phyloP scores from a whole-genome alignment of 1,284 basidiomycete genomes.

The Cryptococcus sp. region DNA sequence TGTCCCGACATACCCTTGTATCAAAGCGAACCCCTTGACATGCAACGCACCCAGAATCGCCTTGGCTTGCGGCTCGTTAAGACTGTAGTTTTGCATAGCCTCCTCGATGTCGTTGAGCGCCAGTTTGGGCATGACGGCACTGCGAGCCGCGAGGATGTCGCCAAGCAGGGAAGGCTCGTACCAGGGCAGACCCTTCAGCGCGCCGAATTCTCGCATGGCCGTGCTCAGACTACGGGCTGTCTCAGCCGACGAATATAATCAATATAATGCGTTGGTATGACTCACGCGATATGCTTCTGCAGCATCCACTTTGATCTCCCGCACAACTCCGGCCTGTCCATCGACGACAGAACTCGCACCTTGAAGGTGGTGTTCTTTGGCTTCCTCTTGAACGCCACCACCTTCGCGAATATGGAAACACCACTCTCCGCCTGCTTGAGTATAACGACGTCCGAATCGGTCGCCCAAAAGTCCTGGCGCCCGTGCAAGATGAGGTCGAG shows the following conservation, averaged over 20 bases:
- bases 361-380: slow-evolving; percentile 53
- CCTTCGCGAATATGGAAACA: slow-evolving; percentile 64
- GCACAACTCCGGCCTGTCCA: slow-evolving; percentile 45
- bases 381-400: slow-evolving; percentile 62
- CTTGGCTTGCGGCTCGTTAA: slow-evolving; percentile 92
- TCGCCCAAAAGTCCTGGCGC: slow-evolving; percentile 66
- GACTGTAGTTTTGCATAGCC: slow-evolving; percentile 67
- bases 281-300: slow-evolving; percentile 76
- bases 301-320: slow-evolving; percentile 66
- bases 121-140: slow-evolving; percentile 56
- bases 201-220: slow-evolving; percentile 85
- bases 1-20: slow-evolving; percentile 76
- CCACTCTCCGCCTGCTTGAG: slow-evolving; percentile 56
- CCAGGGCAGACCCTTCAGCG: slow-evolving; percentile 75
- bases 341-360: slow-evolving; percentile 50
- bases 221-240: slow-evolving; percentile 70
- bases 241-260: neutral
- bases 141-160: slow-evolving; percentile 65
- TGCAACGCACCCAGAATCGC: slow-evolving; percentile 77
- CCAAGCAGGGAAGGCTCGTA: slow-evolving; percentile 65
- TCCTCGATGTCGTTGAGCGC: slow-evolving; percentile 59
- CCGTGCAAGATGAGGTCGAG: slow-evolving; percentile 50
- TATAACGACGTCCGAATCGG: slow-evolving; percentile 77
- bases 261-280: slow-evolving; percentile 6
- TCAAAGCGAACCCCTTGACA: slow-evolving; percentile 78